Evolutionary conservation across 202 grass and related monocot species (phyloP).

Genomic region (Elaeis oleifera): DNA sequence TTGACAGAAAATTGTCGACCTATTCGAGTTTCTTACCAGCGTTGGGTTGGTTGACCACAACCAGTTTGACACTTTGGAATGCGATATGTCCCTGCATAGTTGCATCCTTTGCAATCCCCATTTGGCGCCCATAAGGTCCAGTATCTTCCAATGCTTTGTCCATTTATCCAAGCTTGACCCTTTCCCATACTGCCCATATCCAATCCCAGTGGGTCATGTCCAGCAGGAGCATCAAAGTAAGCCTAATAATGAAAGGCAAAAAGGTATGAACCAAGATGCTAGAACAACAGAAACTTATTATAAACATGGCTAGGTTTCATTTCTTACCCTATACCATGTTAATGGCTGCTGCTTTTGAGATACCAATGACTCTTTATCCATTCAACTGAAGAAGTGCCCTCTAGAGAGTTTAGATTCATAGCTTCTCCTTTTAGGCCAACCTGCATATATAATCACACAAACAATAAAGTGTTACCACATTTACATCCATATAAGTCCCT

Average conservation of each 20-base stretch:
- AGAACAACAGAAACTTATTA: neutral
- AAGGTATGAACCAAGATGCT: neutral
- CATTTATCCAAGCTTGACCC: conserved; percentile 95
- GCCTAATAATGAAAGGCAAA: conserved; percentile 32
- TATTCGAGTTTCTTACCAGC: conserved; percentile 46
- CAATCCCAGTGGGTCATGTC: conserved; percentile 77
- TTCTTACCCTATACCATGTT: conserved; percentile 85
- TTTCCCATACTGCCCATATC: conserved; percentile 99
- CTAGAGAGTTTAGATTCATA: conserved; percentile 85
- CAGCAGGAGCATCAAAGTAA: conserved; percentile 77
- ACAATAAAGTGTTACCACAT: conserved; percentile 1
- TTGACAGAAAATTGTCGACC: neutral
- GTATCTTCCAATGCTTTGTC: conserved; percentile 92
- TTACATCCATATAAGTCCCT: neutral
- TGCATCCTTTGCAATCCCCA: conserved; percentile 58
- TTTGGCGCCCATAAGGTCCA: conserved; percentile 53
- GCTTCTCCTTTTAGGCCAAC: conserved; percentile 92
- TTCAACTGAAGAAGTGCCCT: conserved; percentile 82
- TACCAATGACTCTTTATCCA: conserved; percentile 78
- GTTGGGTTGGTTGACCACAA: conserved; percentile 76
- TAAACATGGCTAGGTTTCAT: neutral
- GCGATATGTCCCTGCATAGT: conserved; percentile 59
- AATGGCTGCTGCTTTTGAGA: conserved; percentile 68
- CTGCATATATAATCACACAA: conserved; percentile 32
- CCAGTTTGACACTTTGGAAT: conserved; percentile 69